Evolutionary conservation across 1,284 basidiomycete genomes (phyloP).

Genomic region (Phellopilus nigrolimitatus): DNA sequence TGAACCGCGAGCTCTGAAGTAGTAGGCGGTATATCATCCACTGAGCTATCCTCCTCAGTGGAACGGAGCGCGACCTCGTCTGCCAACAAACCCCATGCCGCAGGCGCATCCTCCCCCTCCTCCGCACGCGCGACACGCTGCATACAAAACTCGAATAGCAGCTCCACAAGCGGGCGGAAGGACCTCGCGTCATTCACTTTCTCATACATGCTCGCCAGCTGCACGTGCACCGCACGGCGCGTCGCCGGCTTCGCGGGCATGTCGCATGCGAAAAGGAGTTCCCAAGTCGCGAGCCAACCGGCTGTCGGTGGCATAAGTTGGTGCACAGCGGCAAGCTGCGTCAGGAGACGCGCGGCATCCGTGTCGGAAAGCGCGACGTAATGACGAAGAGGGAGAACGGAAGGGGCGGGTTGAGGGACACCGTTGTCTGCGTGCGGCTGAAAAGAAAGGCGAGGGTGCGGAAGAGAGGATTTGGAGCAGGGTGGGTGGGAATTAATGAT

Average conservation of each 20-base stretch:
- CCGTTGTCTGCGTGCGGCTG: slow-evolving; percentile 27
- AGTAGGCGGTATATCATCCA: slow-evolving; percentile 10
- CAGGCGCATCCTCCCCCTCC: slow-evolving; percentile 39
- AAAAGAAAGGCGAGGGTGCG: slow-evolving; percentile 11
- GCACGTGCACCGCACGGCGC: slow-evolving; percentile 47
- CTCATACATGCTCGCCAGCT: slow-evolving; percentile 53
- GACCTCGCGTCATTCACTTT: slow-evolving; percentile 61
- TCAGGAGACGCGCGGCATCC: no score
- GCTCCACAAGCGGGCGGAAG: slow-evolving; percentile 55
- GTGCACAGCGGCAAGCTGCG: no score
- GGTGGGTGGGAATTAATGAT: neutral
- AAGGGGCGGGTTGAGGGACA: no score
- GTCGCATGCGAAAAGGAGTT: slow-evolving; percentile 44
- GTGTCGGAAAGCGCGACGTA: no score
- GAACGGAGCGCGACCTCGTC: slow-evolving; percentile 54
- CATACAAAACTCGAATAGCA: slow-evolving; percentile 53
- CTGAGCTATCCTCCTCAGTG: slow-evolving; percentile 35
- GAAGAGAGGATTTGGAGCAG: slow-evolving; percentile 9
- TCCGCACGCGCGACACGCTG: slow-evolving; percentile 33
- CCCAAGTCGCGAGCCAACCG: no score
- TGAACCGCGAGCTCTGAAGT: slow-evolving; percentile 12
- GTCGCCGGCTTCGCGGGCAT: slow-evolving; percentile 49
- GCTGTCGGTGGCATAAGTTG: no score
- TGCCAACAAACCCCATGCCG: slow-evolving; percentile 58
- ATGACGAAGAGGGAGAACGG: no score